Evolutionary conservation across 2,329 filamentous ascomycete genomes (phyloP).

Genomic region (Talaromyces sp.): DNA sequence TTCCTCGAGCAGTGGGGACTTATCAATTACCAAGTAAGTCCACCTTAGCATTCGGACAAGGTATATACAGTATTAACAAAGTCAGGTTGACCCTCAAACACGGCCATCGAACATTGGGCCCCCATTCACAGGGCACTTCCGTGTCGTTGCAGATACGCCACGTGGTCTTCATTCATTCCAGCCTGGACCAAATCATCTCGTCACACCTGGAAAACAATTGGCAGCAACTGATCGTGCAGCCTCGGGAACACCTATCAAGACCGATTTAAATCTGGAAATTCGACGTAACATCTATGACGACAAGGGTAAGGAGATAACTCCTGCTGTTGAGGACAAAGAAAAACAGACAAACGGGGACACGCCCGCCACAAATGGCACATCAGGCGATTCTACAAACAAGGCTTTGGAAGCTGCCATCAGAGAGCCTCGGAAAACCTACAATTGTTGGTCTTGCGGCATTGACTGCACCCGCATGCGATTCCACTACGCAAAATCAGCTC

Average conservation of each 20-base stretch:
- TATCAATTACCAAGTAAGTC: conserved; percentile 90
- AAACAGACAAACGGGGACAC: conserved; percentile 66
- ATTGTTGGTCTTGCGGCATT: conserved; percentile 88
- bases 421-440: conserved; percentile 64
- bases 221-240: conserved; percentile 69
- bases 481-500: conserved; percentile 63
- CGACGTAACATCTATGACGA: conserved; percentile 94
- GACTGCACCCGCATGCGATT: conserved; percentile 76
- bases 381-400: conserved; percentile 61
- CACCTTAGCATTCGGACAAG: conserved; percentile 25
- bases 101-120: conserved; percentile 92
- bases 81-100: conserved; percentile 89
- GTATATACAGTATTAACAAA: background rate
- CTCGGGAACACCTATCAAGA: conserved; percentile 65
- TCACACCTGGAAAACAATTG: conserved; percentile 59
- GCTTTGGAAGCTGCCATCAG: conserved; percentile 58
- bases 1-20: conserved; percentile 98
- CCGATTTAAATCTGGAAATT: conserved; percentile 85
- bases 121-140: conserved; percentile 96
- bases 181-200: conserved; percentile 72
- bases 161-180: conserved; percentile 94
- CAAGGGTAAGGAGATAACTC: conserved; percentile 78
- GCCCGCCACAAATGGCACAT: conserved; percentile 61
- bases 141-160: conserved; percentile 91
- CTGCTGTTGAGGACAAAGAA: conserved; percentile 37